Percentiles rank a stretch among this genome's conserved stretches.
phyloP scores from a whole-genome alignment of 1,139 yeast genomes.

The Lodderomyces orthopsilosis region DNA sequence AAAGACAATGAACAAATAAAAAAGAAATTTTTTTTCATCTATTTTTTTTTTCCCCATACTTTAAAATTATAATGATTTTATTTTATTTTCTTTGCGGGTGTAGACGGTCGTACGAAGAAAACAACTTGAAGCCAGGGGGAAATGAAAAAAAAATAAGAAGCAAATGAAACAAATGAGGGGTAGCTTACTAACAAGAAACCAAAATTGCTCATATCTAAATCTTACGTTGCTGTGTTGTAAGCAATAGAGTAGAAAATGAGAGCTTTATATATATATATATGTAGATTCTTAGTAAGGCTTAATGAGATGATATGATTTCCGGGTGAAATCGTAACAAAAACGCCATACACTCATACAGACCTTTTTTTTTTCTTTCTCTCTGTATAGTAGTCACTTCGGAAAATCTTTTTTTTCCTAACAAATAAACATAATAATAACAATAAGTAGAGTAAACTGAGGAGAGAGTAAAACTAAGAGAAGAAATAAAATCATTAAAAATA shows the following conservation, averaged over 20 bases:
- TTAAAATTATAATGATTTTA: neutral
- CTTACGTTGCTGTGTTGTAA: no score
- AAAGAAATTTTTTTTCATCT: neutral
- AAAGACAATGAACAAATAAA: no score
- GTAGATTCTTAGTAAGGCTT: no score
- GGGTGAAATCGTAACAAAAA: slow-evolving; percentile 2
- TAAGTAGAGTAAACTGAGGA: neutral
- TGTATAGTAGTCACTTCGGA: neutral
- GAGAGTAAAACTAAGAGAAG: neutral
- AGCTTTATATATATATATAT: no score
- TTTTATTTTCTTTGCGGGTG: neutral
- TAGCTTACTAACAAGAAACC: neutral
- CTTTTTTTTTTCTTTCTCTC: neutral
- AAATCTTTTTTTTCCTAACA: neutral
- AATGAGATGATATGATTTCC: neutral
- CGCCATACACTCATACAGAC: neutral
- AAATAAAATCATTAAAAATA: neutral
- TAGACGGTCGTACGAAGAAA: neutral
- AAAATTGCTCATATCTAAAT: no score
- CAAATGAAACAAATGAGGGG: neutral
- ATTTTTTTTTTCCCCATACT: neutral
- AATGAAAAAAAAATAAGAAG: no score
- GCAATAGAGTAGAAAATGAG: no score
- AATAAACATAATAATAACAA: neutral
- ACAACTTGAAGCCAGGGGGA: neutral